Base-by-base conservation (phyloP, 139 green algal genomes). In the Asterochloris erici region DNA sequence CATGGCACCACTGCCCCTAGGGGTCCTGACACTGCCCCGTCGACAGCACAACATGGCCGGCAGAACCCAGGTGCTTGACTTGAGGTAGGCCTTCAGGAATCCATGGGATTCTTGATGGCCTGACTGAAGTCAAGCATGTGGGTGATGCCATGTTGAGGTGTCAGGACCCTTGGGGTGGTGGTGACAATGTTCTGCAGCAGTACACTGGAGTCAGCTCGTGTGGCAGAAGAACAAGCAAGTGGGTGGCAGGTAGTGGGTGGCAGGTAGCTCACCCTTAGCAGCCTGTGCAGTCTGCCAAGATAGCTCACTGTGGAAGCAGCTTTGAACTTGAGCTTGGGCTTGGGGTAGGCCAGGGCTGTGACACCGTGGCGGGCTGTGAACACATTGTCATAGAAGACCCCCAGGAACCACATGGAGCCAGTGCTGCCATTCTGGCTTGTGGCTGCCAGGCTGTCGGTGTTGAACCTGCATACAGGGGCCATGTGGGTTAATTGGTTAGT, bases 311-410 rank as follows among this genome's bases (percentile, higher is more conserved):
- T 38, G 10, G 79, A 66, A 64, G 86, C 69, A 23, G 70, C 79
- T 14, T 82, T 69, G 19, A 97, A 88, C 73, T 94, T 93, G 69
- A 97, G 85, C 82, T 97, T 98, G 14, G 90, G 92, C 82, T 98
- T 98, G 38, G 90, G 86, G 89, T 91, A 97, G 23, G 79, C 71
- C 13, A 95, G 81, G 15, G 90, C 81, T 13, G 90, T 93, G 1
- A 93, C 76, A 14, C 86, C 83, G 63, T 73, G 70, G 21, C 86
- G 26, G 13, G 60, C 27, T 23, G 82, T 54, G 0, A 28, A 68
- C 16, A 94, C 74, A 82, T 89, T 90, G 78, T 96, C 93, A 75
- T 95, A 95, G 61, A 94, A 93, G 21, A 70, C 68, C 12, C 88
- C 89, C 71, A 91, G 83, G 71, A 89, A 90, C 69, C 80, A 86